A percentile compares a stretch with the other conserved stretches of the same genome.
phyloP scores from a whole-genome alignment of 2,329 filamentous ascomycete species.

The Trichoderma pleuroti region DNA sequence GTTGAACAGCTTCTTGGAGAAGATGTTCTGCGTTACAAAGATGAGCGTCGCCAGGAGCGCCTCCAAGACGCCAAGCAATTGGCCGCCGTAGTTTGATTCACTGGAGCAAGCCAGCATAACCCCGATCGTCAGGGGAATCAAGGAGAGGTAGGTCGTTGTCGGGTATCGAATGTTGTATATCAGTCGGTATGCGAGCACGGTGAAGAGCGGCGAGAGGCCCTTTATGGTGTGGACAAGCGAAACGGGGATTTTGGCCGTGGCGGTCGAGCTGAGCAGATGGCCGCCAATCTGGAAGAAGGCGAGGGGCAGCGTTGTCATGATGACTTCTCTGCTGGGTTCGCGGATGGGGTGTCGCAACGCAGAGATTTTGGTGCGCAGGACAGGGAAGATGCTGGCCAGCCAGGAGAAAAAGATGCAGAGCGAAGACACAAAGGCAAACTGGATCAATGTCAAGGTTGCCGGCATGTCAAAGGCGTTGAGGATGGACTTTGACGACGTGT shows the following conservation, averaged over 20 bases:
- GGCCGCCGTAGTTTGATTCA: conserved; percentile 70
- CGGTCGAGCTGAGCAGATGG: conserved; percentile 89
- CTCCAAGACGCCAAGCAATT: conserved; percentile 85
- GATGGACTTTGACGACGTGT: conserved; percentile 97
- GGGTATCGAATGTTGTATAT: conserved; percentile 89
- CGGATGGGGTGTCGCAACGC: conserved; percentile 82
- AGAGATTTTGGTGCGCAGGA: conserved; percentile 67
- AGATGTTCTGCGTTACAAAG: conserved; percentile 98
- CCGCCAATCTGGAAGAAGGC: conserved; percentile 91
- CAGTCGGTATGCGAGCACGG: conserved; percentile 86
- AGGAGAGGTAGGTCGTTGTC: conserved; percentile 77
- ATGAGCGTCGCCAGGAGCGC: conserved; percentile 87
- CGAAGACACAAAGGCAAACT: conserved; percentile 88
- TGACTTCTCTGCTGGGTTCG: conserved; percentile 73
- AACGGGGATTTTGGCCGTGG: conserved; percentile 91
- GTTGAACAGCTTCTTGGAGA: conserved; percentile 97
- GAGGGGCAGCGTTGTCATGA: conserved; percentile 83
- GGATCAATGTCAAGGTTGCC: conserved; percentile 84
- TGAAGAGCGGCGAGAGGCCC: conserved; percentile 91
- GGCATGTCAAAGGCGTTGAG: conserved; percentile 87
- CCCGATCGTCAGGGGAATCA: conserved; percentile 88
- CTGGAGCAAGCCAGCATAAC: conserved; percentile 95
- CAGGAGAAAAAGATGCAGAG: conserved; percentile 81
- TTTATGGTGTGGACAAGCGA: conserved; percentile 98
- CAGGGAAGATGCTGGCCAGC: conserved; percentile 69